Base-by-base conservation (phyloP, 1,139 yeast species). In the Hansenula sp. region DNA sequence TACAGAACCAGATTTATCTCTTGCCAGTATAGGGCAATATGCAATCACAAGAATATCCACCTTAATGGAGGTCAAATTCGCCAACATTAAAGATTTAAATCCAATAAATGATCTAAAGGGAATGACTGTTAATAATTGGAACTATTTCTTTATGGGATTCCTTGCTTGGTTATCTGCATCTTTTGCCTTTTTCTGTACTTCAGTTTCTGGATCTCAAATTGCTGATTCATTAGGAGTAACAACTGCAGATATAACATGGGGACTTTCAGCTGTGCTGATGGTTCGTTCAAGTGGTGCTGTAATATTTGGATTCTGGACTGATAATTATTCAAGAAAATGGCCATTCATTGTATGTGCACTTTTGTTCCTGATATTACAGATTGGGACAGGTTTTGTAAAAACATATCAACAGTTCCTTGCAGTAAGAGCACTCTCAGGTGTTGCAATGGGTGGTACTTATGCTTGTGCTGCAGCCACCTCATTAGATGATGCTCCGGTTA, bases 221-320 rank as follows among this genome's bases (percentile, higher is more conserved):
- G 77, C 80, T 5, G 53, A 52, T 14, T 52, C 69, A 3, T 63
- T 77, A 32, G 56, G 61, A 14, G 73, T 68, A 9, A 43, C 59
- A 16, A 66, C 73, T 26, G 66, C 69, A 4, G 64, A 68, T 30
- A 64, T 77, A 41, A 73, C 81, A 6, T 76, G 81, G 81, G 82
- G 81, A 37, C 65, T 77, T 32, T 74, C 80, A 10, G 64, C 77
- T 40, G 82, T 77, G 24, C 60, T 77, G 38, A 77, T 77, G 80
- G 68, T 77, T 40, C 63, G 84, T 49, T 73, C 81, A 4, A 72
- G 74, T 6, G 83, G 84, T 38, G 81, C 83, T 1, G 56, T 75
- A 14, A 68, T 76, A 16, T 77, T 77, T 54, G 84, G 84, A n/a
- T 47, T 66, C 36, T 55, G 67, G 44, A 65, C 77, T 28, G 83